A percentile compares a stretch with the other conserved stretches of the same genome.
These are phyloP conservation scores for Coemansia erecta DNA, from an alignment of 192 early-diverging fungal species.

Conservation along the genomic window DNA sequence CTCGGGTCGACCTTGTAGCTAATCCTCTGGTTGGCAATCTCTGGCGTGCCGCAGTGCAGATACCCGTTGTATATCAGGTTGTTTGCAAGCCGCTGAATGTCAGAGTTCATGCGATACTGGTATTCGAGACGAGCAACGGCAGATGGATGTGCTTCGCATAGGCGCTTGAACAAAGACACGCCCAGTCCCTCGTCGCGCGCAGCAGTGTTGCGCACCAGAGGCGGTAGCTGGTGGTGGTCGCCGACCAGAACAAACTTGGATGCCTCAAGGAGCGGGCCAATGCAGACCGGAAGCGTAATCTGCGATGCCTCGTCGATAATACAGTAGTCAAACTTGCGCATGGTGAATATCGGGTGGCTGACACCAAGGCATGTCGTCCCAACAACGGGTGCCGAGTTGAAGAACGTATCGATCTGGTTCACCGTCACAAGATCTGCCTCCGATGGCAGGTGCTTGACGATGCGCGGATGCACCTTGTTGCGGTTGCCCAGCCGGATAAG, in stretches of 20 bases:
- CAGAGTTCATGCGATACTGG: slow-evolving; percentile 93
- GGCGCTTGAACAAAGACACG: slow-evolving; percentile 74
- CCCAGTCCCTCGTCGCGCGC: slow-evolving; percentile 42
- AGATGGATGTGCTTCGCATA: slow-evolving; percentile 80
- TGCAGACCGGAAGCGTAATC: slow-evolving; percentile 83
- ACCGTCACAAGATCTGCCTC: slow-evolving; percentile 55
- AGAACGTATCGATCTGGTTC: slow-evolving; percentile 58
- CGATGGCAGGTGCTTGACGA: slow-evolving; percentile 40
- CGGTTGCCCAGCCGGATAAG: slow-evolving; percentile 75
- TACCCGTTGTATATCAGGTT: slow-evolving; percentile 76
- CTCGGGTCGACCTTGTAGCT: slow-evolving; percentile 20
- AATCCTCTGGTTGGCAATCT: slow-evolving; percentile 59
- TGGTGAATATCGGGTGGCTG: slow-evolving; percentile 70
- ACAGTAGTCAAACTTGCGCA: slow-evolving; percentile 87
- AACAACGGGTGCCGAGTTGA: slow-evolving; percentile 66
- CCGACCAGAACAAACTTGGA: slow-evolving; percentile 89
- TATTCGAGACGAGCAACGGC: slow-evolving; percentile 69
- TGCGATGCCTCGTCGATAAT: slow-evolving; percentile 97
- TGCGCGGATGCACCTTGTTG: slow-evolving; percentile 58
- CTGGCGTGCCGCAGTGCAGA: slow-evolving; percentile 68
- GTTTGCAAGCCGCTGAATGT: slow-evolving; percentile 86
- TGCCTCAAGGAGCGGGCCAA: slow-evolving; percentile 83
- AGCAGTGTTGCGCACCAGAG: slow-evolving; percentile 64
- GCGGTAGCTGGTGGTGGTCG: slow-evolving; percentile 93
- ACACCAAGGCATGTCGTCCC: slow-evolving; percentile 89